Base-by-base conservation (phyloP, 345 rosid species). In the Capsella bursapastoris region DNA sequence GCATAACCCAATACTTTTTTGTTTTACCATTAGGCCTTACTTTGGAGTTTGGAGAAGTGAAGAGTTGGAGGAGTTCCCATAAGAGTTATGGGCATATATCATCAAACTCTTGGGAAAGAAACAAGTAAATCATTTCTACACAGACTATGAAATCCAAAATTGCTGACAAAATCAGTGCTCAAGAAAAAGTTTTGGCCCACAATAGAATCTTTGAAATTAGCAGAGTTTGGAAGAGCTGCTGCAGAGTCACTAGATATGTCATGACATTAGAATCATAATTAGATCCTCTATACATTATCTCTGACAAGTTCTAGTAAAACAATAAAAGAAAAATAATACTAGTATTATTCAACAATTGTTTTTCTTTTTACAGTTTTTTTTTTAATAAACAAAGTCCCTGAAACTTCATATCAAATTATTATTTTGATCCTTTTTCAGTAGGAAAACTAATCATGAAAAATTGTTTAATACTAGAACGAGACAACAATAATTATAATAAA, bases 91-190 rank as follows among this genome's bases (percentile, higher is more conserved):
- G 40, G 70, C 57, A 58, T 27, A 58, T 27, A 27, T n/a, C 7
- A 28, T 16, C 1, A 8, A 37, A 59, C 22, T 49, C 52, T 74
- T 49, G 68, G 62, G 31, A 59, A 67, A 74, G 72, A 43, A 50
- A 43, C 16, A 64, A 41, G 41, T 5, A 51, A 57, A 38, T 37
- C 2, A 68, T 68, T 61, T 61, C 10, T 7, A 15, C 35, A 53
- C 1, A 61, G 41, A 47, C 50, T 52, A 66, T 6, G 14, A 68
- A 68, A 68, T 68, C 74, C 43, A 68, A 69, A 76, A 25, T 44
- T 12, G 51, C 74, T 76, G 79, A 76, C 70, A 76, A 69, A 68
- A 6, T 18, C 74, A 61, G 27, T 52, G 49, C 45, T 64, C 31
- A 69, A 62, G 44, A 28, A 62, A 28, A 62, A 11, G 11, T 22